Conservation (phyloP, 768 basidiomycete genomes). For the Boletus pseudopeckii region DNA sequence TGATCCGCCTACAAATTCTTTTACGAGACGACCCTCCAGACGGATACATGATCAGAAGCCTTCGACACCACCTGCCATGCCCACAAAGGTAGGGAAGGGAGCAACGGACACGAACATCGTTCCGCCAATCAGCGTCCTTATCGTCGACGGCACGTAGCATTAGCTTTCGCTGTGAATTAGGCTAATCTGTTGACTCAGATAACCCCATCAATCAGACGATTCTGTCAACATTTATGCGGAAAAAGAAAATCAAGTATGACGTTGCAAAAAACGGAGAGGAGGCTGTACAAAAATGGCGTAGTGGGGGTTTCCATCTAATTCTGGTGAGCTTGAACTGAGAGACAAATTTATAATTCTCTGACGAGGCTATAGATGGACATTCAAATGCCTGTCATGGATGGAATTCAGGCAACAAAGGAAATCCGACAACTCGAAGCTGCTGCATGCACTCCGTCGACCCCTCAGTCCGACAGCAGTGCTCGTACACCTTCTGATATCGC, state of each 20-base stretch:
- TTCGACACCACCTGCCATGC: conserved; percentile 24
- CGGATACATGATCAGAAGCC: conserved; percentile 32
- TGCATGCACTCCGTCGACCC: conserved; percentile 66
- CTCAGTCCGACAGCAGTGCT: conserved; percentile 47
- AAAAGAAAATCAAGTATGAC: conserved; percentile 93
- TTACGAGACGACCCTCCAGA: conserved; percentile 30
- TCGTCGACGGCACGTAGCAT: conserved; percentile 81
- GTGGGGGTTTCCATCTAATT: conserved; percentile 92
- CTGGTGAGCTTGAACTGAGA: conserved; percentile 53
- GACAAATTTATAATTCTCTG: conserved; percentile 3
- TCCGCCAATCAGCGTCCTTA: conserved; percentile 95
- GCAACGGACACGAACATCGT: conserved; percentile 68
- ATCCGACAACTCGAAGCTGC: conserved; percentile 83
- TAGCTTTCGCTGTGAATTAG: not conserved
- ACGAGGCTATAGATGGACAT: conserved; percentile 88
- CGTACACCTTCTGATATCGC: conserved; percentile 54
- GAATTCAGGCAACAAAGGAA: conserved; percentile 94
- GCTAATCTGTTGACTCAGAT: conserved; percentile 49
- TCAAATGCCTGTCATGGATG: conserved; percentile 99
- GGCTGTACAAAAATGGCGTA: conserved; percentile 93
- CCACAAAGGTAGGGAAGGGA: conserved; percentile 49
- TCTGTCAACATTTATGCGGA: conserved; percentile 93
- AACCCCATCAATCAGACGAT: conserved; percentile 99
- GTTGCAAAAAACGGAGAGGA: conserved; percentile 93
- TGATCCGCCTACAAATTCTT: conserved; percentile 21